Evolutionary conservation across 2,329 filamentous ascomycete genomes (phyloP).

Genomic region (Talaromyces pinophilus): DNA sequence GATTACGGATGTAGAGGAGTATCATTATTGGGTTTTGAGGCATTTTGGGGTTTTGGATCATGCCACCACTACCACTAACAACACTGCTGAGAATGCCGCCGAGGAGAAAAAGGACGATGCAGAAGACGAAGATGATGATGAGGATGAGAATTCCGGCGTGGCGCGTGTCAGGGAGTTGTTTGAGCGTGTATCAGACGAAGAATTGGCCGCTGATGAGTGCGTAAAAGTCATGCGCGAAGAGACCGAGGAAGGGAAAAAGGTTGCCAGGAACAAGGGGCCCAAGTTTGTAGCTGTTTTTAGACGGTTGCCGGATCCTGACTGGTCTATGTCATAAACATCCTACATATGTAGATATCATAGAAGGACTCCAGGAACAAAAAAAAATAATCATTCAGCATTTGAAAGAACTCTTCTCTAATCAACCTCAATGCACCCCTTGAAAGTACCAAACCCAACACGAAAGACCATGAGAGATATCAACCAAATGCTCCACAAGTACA

Average conservation of each 20-base stretch:
- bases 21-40: slow-evolving; percentile 89
- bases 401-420: not conserved
- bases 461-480: not conserved
- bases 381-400: not conserved
- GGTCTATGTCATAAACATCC: slow-evolving; percentile 44
- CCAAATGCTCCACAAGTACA: not conserved
- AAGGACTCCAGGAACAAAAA: too few relatives aligned
- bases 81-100: not conserved
- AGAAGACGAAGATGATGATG: slow-evolving; percentile 77
- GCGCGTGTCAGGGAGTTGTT: slow-evolving; percentile 67
- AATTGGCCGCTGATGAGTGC: slow-evolving; percentile 59
- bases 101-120: slow-evolving; percentile 54
- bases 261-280: slow-evolving; percentile 81
- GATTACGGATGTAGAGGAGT: slow-evolving; percentile 93
- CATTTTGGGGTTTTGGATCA: slow-evolving; percentile 60
- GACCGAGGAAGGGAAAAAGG: slow-evolving; percentile 98
- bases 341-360: too few relatives aligned
- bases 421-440: not conserved
- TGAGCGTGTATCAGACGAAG: slow-evolving; percentile 64
- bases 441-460: not conserved
- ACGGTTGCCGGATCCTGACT: slow-evolving; percentile 75
- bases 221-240: slow-evolving; percentile 68
- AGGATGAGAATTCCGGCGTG: slow-evolving; percentile 61
- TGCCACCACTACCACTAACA: not conserved
- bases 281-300: slow-evolving; percentile 91